These are phyloP conservation scores for Diutina neorugosa DNA, from an alignment of 1,139 yeast genomes.

Conservation along the genomic window DNA sequence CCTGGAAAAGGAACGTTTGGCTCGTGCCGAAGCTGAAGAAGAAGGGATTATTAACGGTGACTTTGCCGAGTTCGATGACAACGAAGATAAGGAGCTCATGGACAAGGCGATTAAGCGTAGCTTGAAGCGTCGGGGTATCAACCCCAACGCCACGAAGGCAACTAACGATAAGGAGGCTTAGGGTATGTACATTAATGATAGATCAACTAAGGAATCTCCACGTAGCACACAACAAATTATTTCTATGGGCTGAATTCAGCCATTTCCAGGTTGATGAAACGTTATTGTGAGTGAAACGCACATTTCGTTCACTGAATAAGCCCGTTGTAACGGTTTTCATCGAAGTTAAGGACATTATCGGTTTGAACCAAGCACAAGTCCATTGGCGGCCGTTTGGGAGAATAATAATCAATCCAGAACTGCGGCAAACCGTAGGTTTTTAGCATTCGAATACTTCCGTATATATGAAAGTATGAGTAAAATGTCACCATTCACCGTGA, in stretches of 20 bases:
- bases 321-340: no score
- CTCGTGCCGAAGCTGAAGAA: slow-evolving; percentile 67
- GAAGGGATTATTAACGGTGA: slow-evolving; percentile 79
- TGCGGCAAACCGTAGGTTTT: no score
- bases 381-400: no score
- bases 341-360: no score
- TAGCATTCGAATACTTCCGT: no score
- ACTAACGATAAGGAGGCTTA: background rate
- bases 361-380: no score
- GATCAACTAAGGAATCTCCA: background rate
- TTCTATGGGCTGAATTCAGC: background rate
- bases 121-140: slow-evolving; percentile 70
- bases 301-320: no score
- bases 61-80: slow-evolving; percentile 71
- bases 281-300: no score
- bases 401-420: no score
- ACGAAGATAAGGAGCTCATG: slow-evolving; percentile 65
- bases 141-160: slow-evolving; percentile 32
- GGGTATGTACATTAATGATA: background rate
- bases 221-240: background rate
- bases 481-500: no score
- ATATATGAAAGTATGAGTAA: no score
- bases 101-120: slow-evolving; percentile 62
- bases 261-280: no score
- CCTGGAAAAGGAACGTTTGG: slow-evolving; percentile 68